These are phyloP conservation scores for Echites panduratus DNA, from an alignment of 257 asterid genomes.

Conservation along the genomic window DNA sequence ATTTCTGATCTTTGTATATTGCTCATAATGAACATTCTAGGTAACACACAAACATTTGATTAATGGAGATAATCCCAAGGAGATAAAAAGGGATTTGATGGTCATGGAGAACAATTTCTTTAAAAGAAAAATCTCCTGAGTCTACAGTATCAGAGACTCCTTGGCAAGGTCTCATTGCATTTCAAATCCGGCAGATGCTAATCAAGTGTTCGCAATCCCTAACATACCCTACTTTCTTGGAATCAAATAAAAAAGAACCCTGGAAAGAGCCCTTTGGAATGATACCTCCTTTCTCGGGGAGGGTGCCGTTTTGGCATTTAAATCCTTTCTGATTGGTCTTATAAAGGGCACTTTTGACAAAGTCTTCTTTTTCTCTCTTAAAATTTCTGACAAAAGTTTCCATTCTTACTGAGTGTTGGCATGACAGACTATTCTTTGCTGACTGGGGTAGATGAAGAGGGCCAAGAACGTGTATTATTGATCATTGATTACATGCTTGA, in stretches of 20 bases:
- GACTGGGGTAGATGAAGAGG: slow-evolving; percentile 84
- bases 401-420: slow-evolving; percentile 54
- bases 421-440: slow-evolving; percentile 92
- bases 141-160: slow-evolving; percentile 52
- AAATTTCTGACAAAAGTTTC: not conserved
- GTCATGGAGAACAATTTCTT: slow-evolving; percentile 97
- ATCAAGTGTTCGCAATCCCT: slow-evolving; percentile 69
- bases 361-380: no score
- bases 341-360: no score
- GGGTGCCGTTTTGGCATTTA: slow-evolving; percentile 10
- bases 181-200: slow-evolving; percentile 59
- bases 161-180: slow-evolving; percentile 55
- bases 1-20: not conserved
- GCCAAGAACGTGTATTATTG: slow-evolving; percentile 78
- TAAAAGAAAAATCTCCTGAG: slow-evolving; percentile 52
- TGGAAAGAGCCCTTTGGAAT: slow-evolving; percentile 94
- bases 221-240: slow-evolving; percentile 80
- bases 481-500: slow-evolving; percentile 91
- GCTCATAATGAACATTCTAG: slow-evolving; percentile 24
- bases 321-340: not conserved
- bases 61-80: slow-evolving; percentile 54
- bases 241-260: slow-evolving; percentile 69
- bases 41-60: slow-evolving; percentile 37
- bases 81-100: slow-evolving; percentile 83
- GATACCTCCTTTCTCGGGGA: slow-evolving; percentile 90